phyloP scores from a whole-genome alignment of 352 stramenopile genomes.

The Phytophthora fragariae region DNA sequence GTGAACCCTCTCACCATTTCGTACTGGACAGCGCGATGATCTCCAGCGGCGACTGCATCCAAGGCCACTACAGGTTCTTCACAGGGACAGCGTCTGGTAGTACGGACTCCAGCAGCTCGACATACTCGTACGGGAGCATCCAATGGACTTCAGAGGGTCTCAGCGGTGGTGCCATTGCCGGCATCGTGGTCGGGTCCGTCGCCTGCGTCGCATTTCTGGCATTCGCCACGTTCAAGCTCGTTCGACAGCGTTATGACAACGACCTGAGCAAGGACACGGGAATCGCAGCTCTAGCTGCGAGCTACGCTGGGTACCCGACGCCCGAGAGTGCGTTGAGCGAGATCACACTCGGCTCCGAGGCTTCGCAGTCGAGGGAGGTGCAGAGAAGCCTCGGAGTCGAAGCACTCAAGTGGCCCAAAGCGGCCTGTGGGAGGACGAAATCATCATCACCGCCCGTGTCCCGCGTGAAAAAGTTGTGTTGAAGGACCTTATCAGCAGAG shows the following conservation, averaged over 20 bases:
- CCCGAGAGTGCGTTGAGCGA: slow-evolving; percentile 34
- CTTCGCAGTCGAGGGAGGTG: slow-evolving; percentile 35
- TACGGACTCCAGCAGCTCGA: slow-evolving; percentile 16
- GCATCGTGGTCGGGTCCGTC: slow-evolving; percentile 28
- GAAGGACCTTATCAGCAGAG: slow-evolving; percentile 41
- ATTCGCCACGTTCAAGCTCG: slow-evolving; percentile 36
- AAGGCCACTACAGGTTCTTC: slow-evolving; percentile 42
- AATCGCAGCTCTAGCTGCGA: slow-evolving; percentile 34
- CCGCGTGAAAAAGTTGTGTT: slow-evolving; percentile 42
- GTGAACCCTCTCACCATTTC: slow-evolving; percentile 23
- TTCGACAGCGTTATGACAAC: slow-evolving; percentile 26
- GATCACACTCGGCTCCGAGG: slow-evolving; percentile 38
- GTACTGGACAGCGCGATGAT: slow-evolving; percentile 20
- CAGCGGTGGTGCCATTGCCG: slow-evolving; percentile 10
- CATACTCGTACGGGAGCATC: slow-evolving; percentile 24
- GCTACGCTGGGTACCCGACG: slow-evolving; percentile 44
- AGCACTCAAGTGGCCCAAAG: slow-evolving; percentile 15
- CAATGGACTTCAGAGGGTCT: slow-evolving; percentile 8
- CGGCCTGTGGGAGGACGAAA: slow-evolving; percentile 47
- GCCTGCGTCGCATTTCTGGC: slow-evolving; percentile 29
- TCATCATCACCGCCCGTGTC: slow-evolving; percentile 47
- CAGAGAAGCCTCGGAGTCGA: slow-evolving; percentile 18
- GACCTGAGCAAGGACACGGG: slow-evolving; percentile 33
- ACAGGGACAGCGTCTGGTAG: slow-evolving; percentile 14
- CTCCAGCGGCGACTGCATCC: slow-evolving; percentile 25